Evolutionary conservation across 148 eudicot genomes (phyloP).

Genomic region (Cornus kousa): DNA sequence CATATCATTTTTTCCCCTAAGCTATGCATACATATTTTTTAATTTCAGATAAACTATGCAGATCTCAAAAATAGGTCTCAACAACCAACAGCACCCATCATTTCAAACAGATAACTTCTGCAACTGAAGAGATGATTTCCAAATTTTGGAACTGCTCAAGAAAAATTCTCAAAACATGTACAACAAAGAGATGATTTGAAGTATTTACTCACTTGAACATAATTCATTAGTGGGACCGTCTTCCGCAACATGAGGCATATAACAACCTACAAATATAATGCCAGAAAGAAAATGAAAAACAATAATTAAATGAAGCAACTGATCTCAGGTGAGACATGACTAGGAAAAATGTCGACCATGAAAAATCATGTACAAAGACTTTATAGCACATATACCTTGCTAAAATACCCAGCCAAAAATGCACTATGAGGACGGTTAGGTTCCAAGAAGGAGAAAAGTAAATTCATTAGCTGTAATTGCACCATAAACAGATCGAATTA

Average conservation of each 20-base stretch:
- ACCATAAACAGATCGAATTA: conserved; percentile 10
- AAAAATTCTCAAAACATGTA: background rate
- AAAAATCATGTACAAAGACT: background rate
- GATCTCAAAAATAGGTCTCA: background rate
- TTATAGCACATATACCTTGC: conserved; percentile 55
- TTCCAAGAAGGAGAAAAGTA: conserved; percentile 94
- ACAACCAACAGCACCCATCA: background rate
- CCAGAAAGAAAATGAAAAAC: background rate
- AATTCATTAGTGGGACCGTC: conserved; percentile 85
- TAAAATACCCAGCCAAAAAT: conserved; percentile 88
- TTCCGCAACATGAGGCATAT: conserved; percentile 94
- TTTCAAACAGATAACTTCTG: background rate
- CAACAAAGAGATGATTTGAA: conserved; percentile 6
- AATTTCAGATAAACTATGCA: background rate
- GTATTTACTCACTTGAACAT: conserved; percentile 72
- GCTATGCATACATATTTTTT: background rate
- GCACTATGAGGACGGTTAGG: conserved; percentile 83
- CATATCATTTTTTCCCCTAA: background rate
- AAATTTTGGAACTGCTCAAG: background rate
- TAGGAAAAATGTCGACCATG: background rate
- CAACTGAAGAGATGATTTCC: background rate
- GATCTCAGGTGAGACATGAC: background rate
- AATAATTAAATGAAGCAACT: conserved; percentile 13
- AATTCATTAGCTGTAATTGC: conserved; percentile 74
- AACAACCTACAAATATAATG: conserved; percentile 54